Evolutionary conservation across 192 early-diverging fungal species (phyloP), one percentile per base, ranked within the genome.

Genomic region (Pilaira anomala): DNA sequence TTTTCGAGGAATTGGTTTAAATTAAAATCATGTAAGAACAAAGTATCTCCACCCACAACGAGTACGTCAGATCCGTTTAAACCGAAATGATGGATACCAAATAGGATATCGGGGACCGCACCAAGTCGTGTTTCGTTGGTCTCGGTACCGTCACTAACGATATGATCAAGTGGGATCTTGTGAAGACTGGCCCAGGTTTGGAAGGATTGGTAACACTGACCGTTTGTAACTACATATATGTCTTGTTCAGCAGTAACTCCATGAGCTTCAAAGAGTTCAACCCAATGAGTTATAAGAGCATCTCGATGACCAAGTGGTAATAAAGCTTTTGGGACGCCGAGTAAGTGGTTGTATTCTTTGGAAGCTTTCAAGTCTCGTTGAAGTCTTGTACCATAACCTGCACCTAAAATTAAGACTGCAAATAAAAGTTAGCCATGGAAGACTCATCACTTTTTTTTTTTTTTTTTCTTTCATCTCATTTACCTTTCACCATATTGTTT

Each of bases 311-410:
- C 79, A 48, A 80, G 59, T 1, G 79, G 79, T 40, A 80, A 66
- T 12, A 80, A 56, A 9, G 79, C 73, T 63, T 83, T 86, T 6
- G 80, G 75, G 16, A 79, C 45, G 41, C 75, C 77, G 13, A 74
- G 55, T 40, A 79, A 55, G 46, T 76, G 78, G 18, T 33, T 48
- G 55, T 81, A 76, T 12, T 49, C 45, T 13, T 49, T 24, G 22
- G 60, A 57, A 13, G 58, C 28, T 11, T 41, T 42, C 19, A 87
- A 68, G 56, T 85, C 83, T 52, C 64, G 59, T 60, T 87, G 78
- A 19, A 87, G 71, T 7, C 83, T 69, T 9, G 85, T 80, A 33
- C 85, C 85, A 71, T 83, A 86, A 3, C 86, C 84, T 12, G 83
- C 86, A 28, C 77, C 78, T 24, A 87, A 76, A 51, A 85, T 75